A percentile compares a stretch with the other conserved stretches of the same genome.
Conservation (phyloP, 2,329 filamentous ascomycete species). For the Trichoderma guizhouense region DNA sequence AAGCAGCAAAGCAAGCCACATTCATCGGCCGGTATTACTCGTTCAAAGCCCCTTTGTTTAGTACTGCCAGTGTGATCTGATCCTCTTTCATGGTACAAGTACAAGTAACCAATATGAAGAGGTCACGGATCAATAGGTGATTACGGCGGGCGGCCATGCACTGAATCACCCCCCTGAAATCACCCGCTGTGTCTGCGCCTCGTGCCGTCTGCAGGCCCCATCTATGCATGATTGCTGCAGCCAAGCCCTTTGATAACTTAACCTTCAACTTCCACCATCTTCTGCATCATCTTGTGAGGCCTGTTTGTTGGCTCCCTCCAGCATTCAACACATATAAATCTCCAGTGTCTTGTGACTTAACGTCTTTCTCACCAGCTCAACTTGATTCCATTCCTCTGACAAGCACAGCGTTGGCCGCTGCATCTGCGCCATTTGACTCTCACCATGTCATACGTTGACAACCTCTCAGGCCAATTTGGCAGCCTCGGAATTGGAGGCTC, state of each 20-base stretch:
- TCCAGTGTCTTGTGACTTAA: background rate
- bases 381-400: background rate
- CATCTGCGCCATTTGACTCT: background rate
- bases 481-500: conserved; percentile 8
- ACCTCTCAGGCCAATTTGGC: conserved; percentile 9
- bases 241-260: background rate
- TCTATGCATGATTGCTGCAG: background rate
- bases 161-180: background rate
- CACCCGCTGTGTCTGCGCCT: conserved; percentile 10
- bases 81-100: background rate
- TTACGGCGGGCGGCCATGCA: background rate
- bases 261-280: background rate
- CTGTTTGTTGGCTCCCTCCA: background rate
- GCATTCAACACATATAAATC: background rate
- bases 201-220: conserved; percentile 1
- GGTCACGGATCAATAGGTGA: background rate
- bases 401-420: background rate
- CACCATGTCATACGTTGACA: conserved; percentile 12
- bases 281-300: background rate
- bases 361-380: background rate
- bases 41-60: background rate
- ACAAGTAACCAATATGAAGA: background rate
- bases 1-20: background rate
- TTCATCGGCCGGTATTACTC: background rate
- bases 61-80: background rate